Evolutionary conservation across 2,329 filamentous ascomycete species (phyloP), one percentile per base, ranked within the genome.

Genomic region (Lasiodiplodia gonubiensis): DNA sequence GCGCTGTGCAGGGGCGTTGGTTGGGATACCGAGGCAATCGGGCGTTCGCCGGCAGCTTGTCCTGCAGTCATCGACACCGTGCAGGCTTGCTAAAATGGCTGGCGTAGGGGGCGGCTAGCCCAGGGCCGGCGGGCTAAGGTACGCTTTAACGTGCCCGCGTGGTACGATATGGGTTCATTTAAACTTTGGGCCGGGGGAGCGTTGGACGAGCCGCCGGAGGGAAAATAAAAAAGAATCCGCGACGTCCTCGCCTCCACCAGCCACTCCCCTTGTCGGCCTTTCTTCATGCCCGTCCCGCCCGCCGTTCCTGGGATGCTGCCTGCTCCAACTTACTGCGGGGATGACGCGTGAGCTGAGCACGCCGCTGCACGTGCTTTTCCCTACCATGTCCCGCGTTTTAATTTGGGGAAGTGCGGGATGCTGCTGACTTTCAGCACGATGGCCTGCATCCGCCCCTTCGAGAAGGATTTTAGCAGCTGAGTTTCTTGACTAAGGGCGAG

Each of bases 131-230:
- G n/a, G 59, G n/a, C 59, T 35, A 18, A n/a, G 37, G 27, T 23
- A 33, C 1, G 39, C 39, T 23, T 12, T n/a, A 48, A 35, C 39
- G 27, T 39, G 6, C 23, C 55, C 42, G 16, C 37, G 57, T 61
- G 57, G 57, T 61, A 63, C 46, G 59, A 51, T 51, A 51, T 63
- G 59, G 59, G 27, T 63, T 25, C 59, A 63, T 63, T 63, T 63
- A 63, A 63, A 63, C 59, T 63, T 63, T 63, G 30, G 11, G 57
- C 57, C 30, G 30, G 30, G 30, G 30, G 30, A 39, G 48, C 57
- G 57, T 60, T 60, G 57, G 57, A 42, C 55, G 55, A 59, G 55
- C 55, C 55, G 55, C 55, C 55, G 35, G 55, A 25, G 21, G 23
- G 16, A 46, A 27, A 27, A 33, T 5, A 33, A 39, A 16, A 6